Evolutionary conservation across 192 early-diverging fungal genomes (phyloP), one percentile per base, ranked within the genome.

Genomic region (Coemansia nantahalensis): DNA sequence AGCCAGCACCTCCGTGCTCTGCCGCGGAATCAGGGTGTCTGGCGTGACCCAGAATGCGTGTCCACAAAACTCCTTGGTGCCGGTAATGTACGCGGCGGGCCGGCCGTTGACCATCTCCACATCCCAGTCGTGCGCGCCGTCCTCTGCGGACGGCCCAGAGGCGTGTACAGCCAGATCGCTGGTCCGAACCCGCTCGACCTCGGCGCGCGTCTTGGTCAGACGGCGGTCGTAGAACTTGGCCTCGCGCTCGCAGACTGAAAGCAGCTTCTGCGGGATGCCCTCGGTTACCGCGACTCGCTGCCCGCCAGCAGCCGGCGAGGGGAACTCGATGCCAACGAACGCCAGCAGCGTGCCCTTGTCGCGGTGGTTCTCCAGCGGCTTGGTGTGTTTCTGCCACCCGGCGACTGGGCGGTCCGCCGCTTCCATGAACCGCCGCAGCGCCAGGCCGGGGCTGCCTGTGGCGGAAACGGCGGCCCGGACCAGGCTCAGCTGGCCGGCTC

Each of bases 21-120:
- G 39, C 13, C 86, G 78, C 11, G 89, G 89, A 45, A 90, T 88
- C 17, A 90, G 53, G n/a, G 84, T 85, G 22, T 80, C 72, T 1
- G 68, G 62, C 0, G 79, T 78, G 14, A 90, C 81, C n/a, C 60
- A 60, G 45, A 88, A 89, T 4, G 43, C 39, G 43, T 72, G 48
- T 0, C 77, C 77, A 41, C 51, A 84, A 44, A 90, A 90, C 2
- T 82, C 65, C 70, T 86, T 68, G 5, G 32, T 24, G 0, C 72
- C 72, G 4, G 66, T 36, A 19, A 66, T 34, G 38, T 64, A 58
- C 18, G 62, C 53, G 21, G 56, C 58, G n/a, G 61, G 59, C 37
- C 22, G 52, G 23, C 76, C 62, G 44, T 84, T 79, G 3, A 77
- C 74, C 30, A 83, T 57, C 4, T 71, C 77, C 8, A 62, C 45